phyloP scores from a whole-genome alignment of 352 stramenopile species.

The Globisporangium okanoganense region DNA sequence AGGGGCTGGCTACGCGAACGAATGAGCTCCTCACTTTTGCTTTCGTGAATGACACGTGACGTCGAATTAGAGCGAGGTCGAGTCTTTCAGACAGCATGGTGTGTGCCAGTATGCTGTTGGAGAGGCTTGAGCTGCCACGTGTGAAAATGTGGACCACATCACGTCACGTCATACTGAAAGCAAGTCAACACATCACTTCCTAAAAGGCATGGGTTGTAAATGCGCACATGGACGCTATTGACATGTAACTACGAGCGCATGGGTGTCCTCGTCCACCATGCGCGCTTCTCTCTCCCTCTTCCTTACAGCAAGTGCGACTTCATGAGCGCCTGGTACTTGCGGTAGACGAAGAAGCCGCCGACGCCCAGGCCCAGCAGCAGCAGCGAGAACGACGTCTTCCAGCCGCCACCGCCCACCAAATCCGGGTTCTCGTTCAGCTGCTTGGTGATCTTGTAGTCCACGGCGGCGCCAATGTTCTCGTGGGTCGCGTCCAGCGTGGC shows the following conservation, averaged over 20 bases:
- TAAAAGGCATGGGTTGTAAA: not conserved
- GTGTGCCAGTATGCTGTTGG: not conserved
- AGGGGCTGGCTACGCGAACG: not conserved
- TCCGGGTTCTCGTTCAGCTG: slow-evolving; percentile 68
- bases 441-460: slow-evolving; percentile 79
- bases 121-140: not conserved
- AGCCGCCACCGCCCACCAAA: slow-evolving; percentile 45
- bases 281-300: not conserved
- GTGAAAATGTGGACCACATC: slow-evolving; percentile 1
- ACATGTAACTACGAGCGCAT: not conserved
- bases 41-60: slow-evolving; percentile 4
- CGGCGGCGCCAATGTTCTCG: slow-evolving; percentile 44
- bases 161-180: not conserved
- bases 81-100: not conserved
- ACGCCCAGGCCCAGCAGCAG: slow-evolving; percentile 53
- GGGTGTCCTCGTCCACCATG: not conserved
- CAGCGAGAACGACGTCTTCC: slow-evolving; percentile 79
- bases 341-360: slow-evolving; percentile 56
- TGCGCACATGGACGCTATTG: not conserved
- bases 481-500: slow-evolving; percentile 56
- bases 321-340: slow-evolving; percentile 84
- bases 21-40: slow-evolving; percentile 6
- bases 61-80: not conserved
- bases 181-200: not conserved
- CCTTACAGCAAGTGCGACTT: slow-evolving; percentile 85